Evolutionary conservation across 768 basidiomycete genomes (phyloP).

Genomic region (Phylloporus sp.): DNA sequence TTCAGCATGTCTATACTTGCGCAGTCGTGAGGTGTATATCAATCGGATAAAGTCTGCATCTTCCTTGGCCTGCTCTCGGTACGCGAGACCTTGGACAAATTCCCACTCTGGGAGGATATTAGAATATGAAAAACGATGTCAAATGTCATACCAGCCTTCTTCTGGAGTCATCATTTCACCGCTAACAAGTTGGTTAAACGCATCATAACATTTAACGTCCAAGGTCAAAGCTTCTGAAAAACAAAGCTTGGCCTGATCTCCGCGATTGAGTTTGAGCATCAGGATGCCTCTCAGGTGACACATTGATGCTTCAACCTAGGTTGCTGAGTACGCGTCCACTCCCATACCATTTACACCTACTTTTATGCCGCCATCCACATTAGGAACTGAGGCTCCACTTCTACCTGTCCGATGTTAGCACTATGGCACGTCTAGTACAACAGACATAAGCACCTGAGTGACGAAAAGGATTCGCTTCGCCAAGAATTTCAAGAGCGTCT

Average conservation of each 20-base stretch:
- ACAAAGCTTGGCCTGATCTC: slow-evolving; percentile 86
- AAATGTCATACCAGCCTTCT: slow-evolving; percentile 64
- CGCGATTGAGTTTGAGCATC: slow-evolving; percentile 90
- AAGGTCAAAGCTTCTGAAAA: slow-evolving; percentile 94
- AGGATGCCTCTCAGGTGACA: slow-evolving; percentile 90
- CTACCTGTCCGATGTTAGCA: slow-evolving; percentile 36
- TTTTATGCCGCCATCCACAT: slow-evolving; percentile 92
- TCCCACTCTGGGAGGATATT: slow-evolving; percentile 76
- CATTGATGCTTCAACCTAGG: slow-evolving; percentile 95
- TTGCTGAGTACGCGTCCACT: not conserved
- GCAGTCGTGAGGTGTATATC: slow-evolving; percentile 86
- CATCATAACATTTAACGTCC: slow-evolving; percentile 96
- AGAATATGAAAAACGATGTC: not conserved
- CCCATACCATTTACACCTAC: slow-evolving; percentile 36
- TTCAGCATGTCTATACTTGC: slow-evolving; percentile 80
- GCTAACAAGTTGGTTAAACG: slow-evolving; percentile 83
- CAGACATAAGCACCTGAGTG: slow-evolving; percentile 47
- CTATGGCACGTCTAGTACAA: not conserved
- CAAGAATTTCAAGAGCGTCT: slow-evolving; percentile 88
- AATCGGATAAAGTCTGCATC: slow-evolving; percentile 90
- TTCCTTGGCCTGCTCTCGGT: slow-evolving; percentile 75
- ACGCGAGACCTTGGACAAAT: slow-evolving; percentile 82
- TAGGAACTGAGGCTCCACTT: slow-evolving; percentile 69
- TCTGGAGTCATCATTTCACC: slow-evolving; percentile 95
- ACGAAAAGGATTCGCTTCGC: slow-evolving; percentile 86